phyloP scores from a whole-genome alignment of 768 basidiomycete species.

The Serendipita indica region DNA sequence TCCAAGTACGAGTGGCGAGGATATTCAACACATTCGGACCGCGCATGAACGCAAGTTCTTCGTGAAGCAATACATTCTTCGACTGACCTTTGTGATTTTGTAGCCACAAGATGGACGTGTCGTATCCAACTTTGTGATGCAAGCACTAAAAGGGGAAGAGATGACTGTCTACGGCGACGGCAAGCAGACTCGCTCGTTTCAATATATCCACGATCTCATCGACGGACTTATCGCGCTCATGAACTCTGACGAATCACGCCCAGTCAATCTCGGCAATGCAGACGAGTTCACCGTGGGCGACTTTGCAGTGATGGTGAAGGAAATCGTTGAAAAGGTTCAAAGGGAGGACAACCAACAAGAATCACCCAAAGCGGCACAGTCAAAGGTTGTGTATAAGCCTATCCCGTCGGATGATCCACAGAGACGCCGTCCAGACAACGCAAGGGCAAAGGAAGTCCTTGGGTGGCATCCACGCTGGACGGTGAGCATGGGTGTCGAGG shows the following conservation, averaged over 20 bases:
- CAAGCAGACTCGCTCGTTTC: conserved; percentile 86
- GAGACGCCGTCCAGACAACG: conserved; percentile 83
- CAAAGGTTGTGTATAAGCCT: conserved; percentile 59
- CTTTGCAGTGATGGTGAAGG: conserved; percentile 83
- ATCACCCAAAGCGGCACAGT: conserved; percentile 29
- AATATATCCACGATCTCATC: conserved; percentile 94
- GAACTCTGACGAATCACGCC: conserved; percentile 87
- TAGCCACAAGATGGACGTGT: conserved; percentile 95
- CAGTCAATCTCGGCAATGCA: conserved; percentile 90
- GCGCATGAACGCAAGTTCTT: conserved; percentile 14
- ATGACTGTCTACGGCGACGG: conserved; percentile 96
- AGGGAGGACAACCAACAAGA: conserved; percentile 52
- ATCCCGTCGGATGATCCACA: conserved; percentile 92
- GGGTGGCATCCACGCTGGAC: conserved; percentile 90
- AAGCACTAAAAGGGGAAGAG: conserved; percentile 89
- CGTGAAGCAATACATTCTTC: neutral
- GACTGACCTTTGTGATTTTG: conserved; percentile 28
- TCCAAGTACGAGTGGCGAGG: conserved; percentile 91
- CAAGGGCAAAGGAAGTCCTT: conserved; percentile 69
- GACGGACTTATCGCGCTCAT: conserved; percentile 88
- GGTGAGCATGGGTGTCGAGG: conserved; percentile 83
- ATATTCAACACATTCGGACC: conserved; percentile 93
- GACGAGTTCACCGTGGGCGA: conserved; percentile 94
- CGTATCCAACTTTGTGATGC: conserved; percentile 97
- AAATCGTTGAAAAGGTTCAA: conserved; percentile 88